Conservation (phyloP, 2,329 filamentous ascomycete species). For the Diplocarpon mali region DNA sequence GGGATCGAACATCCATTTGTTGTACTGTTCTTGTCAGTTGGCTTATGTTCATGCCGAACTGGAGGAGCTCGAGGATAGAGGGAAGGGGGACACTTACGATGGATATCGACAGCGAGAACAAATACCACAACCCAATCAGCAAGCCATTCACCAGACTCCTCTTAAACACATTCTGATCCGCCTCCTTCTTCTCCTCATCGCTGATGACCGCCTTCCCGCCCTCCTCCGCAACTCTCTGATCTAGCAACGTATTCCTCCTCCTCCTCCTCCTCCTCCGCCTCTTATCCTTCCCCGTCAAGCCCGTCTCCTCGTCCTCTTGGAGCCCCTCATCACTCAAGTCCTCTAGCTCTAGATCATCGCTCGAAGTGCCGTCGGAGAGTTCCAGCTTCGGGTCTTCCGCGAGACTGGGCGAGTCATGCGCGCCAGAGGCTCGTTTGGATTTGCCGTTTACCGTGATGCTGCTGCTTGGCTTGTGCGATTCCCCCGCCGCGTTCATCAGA, state of each 20-base stretch:
- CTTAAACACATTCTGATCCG: conserved; percentile 61
- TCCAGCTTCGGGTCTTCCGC: conserved; percentile 14
- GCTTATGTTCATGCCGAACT: conserved; percentile 2
- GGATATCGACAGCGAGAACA: conserved; percentile 88
- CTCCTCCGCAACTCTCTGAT: conserved; percentile 49
- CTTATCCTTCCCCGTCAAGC: conserved; percentile 64
- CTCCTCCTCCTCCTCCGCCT: conserved; percentile 55
- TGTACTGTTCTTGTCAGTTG: conserved; percentile 52
- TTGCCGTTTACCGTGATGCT: background rate
- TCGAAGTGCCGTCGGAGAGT: conserved; percentile 22
- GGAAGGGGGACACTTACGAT: conserved; percentile 47
- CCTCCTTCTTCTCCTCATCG: conserved; percentile 63
- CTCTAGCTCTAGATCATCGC: conserved; percentile 46
- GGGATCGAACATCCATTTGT: conserved; percentile 98
- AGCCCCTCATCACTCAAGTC: conserved; percentile 55
- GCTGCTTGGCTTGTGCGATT: conserved; percentile 1
- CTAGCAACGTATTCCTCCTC: conserved; percentile 55
- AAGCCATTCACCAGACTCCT: conserved; percentile 61
- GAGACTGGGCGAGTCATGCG: conserved; percentile 8
- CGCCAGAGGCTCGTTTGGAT: conserved; percentile 7
- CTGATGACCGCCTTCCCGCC: conserved; percentile 44
- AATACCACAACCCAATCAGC: conserved; percentile 78
- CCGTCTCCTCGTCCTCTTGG: conserved; percentile 82
- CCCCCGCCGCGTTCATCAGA: conserved; percentile 21
- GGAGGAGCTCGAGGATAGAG: background rate